Evolutionary conservation across 768 basidiomycete genomes (phyloP).

Genomic region (Termitomyces sp.): DNA sequence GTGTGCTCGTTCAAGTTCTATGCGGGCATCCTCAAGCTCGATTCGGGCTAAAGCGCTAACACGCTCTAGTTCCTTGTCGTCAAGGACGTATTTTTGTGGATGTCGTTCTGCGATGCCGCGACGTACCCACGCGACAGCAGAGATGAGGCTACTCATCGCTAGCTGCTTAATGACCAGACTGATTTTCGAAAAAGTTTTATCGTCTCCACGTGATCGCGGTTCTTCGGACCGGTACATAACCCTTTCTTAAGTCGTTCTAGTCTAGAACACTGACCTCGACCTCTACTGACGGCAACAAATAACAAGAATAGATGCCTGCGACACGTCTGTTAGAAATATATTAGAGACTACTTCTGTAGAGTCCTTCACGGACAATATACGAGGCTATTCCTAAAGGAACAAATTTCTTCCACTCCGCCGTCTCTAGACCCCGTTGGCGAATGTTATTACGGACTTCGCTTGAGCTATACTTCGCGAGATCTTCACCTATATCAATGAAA

Average conservation of each 20-base stretch:
- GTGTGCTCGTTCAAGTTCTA: slow-evolving; percentile 81
- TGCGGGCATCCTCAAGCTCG: slow-evolving; percentile 85
- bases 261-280: no score
- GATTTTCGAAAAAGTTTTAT: slow-evolving; percentile 15
- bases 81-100: slow-evolving; percentile 86
- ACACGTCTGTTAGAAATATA: no score
- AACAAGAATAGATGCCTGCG: no score
- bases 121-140: slow-evolving; percentile 75
- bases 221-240: slow-evolving; percentile 1
- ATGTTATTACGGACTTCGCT: slow-evolving; percentile 58
- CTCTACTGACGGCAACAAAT: no score
- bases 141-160: slow-evolving; percentile 75
- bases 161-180: not conserved
- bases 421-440: slow-evolving; percentile 20
- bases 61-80: slow-evolving; percentile 85
- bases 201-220: slow-evolving; percentile 17
- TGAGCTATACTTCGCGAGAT: slow-evolving; percentile 62
- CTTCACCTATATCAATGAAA: slow-evolving; percentile 59
- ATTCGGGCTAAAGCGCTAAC: slow-evolving; percentile 85
- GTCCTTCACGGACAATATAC: slow-evolving; percentile 17
- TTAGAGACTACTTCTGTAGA: slow-evolving; percentile 6
- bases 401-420: slow-evolving; percentile 17
- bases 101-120: slow-evolving; percentile 72
- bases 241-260: no score
- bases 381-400: slow-evolving; percentile 18